phyloP scores from a whole-genome alignment of 306 rosid species.

The Cicer cuneatum region DNA sequence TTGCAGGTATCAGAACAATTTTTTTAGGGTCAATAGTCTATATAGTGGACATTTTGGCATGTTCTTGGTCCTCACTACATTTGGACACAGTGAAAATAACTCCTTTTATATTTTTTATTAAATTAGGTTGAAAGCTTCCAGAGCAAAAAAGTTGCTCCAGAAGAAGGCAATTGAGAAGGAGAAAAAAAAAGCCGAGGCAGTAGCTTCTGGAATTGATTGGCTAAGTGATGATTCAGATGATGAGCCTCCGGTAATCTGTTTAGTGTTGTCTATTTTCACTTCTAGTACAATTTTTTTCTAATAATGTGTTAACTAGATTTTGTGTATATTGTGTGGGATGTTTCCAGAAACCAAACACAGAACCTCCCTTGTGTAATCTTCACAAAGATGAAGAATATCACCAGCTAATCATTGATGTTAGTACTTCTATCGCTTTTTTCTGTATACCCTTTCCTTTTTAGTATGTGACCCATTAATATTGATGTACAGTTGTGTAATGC shows the following conservation, averaged over 20 bases:
- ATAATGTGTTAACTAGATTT: conserved; percentile 30
- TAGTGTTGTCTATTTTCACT: conserved; percentile 13
- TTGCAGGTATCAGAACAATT: neutral
- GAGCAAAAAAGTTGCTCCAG: conserved; percentile 77
- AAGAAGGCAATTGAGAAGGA: conserved; percentile 70
- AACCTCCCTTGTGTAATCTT: conserved; percentile 71
- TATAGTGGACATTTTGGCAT: conserved; percentile 8
- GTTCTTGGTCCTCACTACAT: conserved; percentile 11
- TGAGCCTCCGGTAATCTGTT: conserved; percentile 59
- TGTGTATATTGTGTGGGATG: conserved; percentile 43
- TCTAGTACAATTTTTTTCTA: conserved; percentile 33
- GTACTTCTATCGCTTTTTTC: conserved; percentile 48
- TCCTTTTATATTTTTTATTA: conserved; percentile 22
- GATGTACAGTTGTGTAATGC: conserved; percentile 80
- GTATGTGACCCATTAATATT: conserved; percentile 37
- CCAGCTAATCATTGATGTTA: conserved; percentile 71
- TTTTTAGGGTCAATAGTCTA: neutral
- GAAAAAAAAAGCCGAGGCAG: conserved; percentile 71
- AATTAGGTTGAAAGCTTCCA: conserved; percentile 74
- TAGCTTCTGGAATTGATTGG: conserved; percentile 79
- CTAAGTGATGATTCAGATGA: conserved; percentile 77
- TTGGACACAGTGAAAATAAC: neutral
- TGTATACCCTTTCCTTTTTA: conserved; percentile 15
- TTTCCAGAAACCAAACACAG: conserved; percentile 54
- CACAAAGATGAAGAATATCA: conserved; percentile 73